Conservation (phyloP, 495 filamentous ascomycete genomes). For the Immersiella caudata region DNA sequence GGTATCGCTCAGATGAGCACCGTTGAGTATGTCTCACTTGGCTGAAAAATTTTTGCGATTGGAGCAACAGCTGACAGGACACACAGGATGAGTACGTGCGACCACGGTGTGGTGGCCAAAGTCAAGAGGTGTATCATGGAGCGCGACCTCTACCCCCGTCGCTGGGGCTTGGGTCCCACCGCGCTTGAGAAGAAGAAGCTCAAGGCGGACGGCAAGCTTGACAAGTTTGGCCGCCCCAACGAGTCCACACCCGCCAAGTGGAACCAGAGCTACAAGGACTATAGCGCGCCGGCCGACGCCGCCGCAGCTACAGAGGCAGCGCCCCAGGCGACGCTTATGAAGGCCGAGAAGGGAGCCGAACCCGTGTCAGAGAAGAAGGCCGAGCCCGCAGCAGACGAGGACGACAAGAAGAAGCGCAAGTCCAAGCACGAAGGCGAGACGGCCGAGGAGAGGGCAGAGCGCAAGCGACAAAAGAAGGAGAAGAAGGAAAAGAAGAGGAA, state of each 20-base stretch:
- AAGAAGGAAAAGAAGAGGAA: slow-evolving; percentile 60
- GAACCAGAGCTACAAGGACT: slow-evolving; percentile 89
- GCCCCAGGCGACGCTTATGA: slow-evolving; percentile 30
- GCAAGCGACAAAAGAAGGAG: slow-evolving; percentile 72
- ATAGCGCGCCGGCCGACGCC: slow-evolving; percentile 51
- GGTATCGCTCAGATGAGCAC: slow-evolving; percentile 85
- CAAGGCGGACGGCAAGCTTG: slow-evolving; percentile 94
- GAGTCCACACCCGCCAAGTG: slow-evolving; percentile 90
- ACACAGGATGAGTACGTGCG: slow-evolving; percentile 71
- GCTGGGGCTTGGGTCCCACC: slow-evolving; percentile 92
- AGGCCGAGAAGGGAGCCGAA: slow-evolving; percentile 29
- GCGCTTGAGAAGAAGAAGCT: slow-evolving; percentile 98
- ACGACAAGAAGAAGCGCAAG: slow-evolving; percentile 73
- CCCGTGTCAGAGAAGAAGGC: slow-evolving; percentile 34
- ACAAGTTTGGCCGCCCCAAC: slow-evolving; percentile 93
- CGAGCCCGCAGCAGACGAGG: slow-evolving; percentile 46
- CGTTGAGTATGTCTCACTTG: slow-evolving; percentile 31
- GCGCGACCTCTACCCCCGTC: slow-evolving; percentile 89
- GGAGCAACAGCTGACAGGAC: slow-evolving; percentile 2
- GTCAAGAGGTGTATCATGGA: slow-evolving; percentile 99
- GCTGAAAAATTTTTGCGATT: not conserved
- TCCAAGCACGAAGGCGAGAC: slow-evolving; percentile 76
- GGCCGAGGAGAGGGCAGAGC: slow-evolving; percentile 71
- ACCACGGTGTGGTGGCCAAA: slow-evolving; percentile 96
- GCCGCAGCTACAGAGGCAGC: slow-evolving; percentile 42